Conservation (phyloP, 371 early-diverging fungal genomes). For the Mortierella sp. region DNA sequence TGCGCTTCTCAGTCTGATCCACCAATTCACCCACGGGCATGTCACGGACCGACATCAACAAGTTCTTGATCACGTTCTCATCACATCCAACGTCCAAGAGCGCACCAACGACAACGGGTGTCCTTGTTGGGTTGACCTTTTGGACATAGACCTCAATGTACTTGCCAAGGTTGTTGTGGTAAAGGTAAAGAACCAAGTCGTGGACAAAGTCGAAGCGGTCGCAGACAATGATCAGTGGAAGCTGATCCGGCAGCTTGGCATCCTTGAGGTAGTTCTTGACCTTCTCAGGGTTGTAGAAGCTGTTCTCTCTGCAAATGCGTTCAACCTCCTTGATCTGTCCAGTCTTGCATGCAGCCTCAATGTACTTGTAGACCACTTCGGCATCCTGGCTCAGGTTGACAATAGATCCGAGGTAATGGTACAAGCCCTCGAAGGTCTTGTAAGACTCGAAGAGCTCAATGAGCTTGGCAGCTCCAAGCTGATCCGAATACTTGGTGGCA, state of each 20-base stretch:
- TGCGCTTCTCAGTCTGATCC: constrained; percentile 94
- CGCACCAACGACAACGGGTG: constrained; percentile 97
- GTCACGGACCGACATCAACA: constrained; percentile 82
- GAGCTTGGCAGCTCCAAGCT: constrained; percentile 86
- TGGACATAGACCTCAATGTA: constrained; percentile 98
- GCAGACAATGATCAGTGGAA: constrained; percentile 97
- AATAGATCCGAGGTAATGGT: constrained; percentile 92
- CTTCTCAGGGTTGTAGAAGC: constrained; percentile 94
- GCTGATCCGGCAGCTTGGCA: constrained; percentile 92
- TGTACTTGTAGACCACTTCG: constrained; percentile 97
- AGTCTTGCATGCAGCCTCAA: constrained; percentile 93
- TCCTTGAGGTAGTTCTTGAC: constrained; percentile 99
- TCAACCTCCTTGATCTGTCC: constrained; percentile 98
- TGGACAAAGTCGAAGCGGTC: constrained; percentile 97
- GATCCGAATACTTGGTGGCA: constrained; percentile 96
- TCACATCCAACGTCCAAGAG: constrained; percentile 98
- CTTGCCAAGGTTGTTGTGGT: constrained; percentile 91
- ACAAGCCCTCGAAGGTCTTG: constrained; percentile 92
- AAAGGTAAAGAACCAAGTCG: constrained; percentile 94
- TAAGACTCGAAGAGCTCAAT: constrained; percentile 91
- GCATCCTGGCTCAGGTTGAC: constrained; percentile 95
- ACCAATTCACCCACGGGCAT: constrained; percentile 91
- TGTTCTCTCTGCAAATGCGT: constrained; percentile 95
- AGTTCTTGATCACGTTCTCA: constrained; percentile 89
- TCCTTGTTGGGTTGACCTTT: constrained; percentile 94